Percentiles rank a stretch among this genome's conserved stretches.
phyloP scores from a whole-genome alignment of 2,329 filamentous ascomycete species.

The Pseudonectria foliicola region DNA sequence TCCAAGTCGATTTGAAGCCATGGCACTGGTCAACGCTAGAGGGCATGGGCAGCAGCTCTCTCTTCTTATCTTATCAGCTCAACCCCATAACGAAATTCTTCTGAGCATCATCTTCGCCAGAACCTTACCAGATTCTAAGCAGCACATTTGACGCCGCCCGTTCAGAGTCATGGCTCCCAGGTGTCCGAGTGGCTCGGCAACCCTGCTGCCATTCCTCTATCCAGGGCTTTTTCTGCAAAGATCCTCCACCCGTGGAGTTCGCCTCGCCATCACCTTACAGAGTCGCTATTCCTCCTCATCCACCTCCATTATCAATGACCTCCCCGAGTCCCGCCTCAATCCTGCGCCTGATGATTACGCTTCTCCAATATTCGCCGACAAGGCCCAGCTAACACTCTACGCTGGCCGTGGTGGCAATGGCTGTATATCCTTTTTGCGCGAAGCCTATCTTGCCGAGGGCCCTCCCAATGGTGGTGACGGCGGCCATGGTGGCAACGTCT shows the following conservation, averaged over 20 bases:
- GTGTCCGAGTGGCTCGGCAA: slow-evolving; percentile 16
- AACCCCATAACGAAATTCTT: slow-evolving; percentile 1
- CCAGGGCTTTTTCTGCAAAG: slow-evolving; percentile 35
- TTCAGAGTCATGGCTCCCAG: slow-evolving; percentile 20
- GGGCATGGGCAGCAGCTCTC: too few species aligned
- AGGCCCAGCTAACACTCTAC: slow-evolving; percentile 68
- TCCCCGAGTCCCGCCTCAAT: slow-evolving; percentile 58
- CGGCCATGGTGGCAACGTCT: slow-evolving; percentile 83
- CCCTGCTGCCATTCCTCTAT: slow-evolving; percentile 39
- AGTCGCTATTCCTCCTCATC: slow-evolving; percentile 7
- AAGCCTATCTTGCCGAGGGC: slow-evolving; percentile 82
- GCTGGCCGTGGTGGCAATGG: slow-evolving; percentile 82
- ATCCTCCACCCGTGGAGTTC: slow-evolving; percentile 14
- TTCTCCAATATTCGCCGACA: slow-evolving; percentile 77
- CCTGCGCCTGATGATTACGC: slow-evolving; percentile 80
- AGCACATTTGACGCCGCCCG: too few species aligned
- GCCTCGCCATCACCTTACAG: slow-evolving; percentile 8
- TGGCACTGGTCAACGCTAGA: too few species aligned
- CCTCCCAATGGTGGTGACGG: slow-evolving; percentile 94
- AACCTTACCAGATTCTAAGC: not conserved
- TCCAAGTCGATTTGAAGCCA: too few species aligned
- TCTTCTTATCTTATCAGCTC: slow-evolving; percentile 16
- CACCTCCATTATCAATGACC: slow-evolving; percentile 27
- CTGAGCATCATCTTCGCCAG: not conserved
- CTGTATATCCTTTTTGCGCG: slow-evolving; percentile 88